Percentiles rank a stretch among this genome's conserved stretches.
phyloP scores from a whole-genome alignment of 306 rosid species.

The Medicago truncatula region MtrunA17r5.0-ANR NC_053049.1:21293501-21294000 shows the following conservation, averaged over 20 bases:
- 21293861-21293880: not conserved
- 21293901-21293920: not conserved
- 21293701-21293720: constrained; percentile 73
- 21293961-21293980: no score
- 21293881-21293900: not conserved
- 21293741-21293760: constrained; percentile 66
- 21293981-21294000: no score
- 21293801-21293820: not conserved
- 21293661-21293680: not conserved
- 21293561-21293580: constrained; percentile 61
- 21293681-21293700: not conserved
- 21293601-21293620: constrained; percentile 61
- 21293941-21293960: no score
- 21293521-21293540: no score
- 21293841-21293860: not conserved
- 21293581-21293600: constrained; percentile 83
- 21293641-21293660: constrained; percentile 1
- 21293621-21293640: constrained; percentile 45
- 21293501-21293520: not conserved
- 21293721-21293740: constrained; percentile 63
- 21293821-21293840: not conserved
- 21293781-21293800: constrained; percentile 49
- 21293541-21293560: constrained; percentile 55
- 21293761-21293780: constrained; percentile 65
- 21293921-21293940: not conserved